Base-by-base conservation (phyloP, 768 basidiomycete genomes). In the Chiua virens region DNA sequence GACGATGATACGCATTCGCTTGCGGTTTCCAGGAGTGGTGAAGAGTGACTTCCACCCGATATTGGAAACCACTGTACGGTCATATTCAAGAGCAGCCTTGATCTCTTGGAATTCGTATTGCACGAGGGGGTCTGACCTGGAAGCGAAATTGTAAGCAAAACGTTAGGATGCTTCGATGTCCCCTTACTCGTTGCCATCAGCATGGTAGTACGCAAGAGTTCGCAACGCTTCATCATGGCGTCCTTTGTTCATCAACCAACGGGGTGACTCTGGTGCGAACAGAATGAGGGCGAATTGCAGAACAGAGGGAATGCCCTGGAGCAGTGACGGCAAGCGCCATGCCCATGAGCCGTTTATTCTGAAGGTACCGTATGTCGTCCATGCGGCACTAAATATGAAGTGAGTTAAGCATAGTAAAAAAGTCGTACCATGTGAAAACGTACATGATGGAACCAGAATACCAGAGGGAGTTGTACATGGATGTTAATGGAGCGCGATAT, bases 401-500 rank as follows among this genome's bases (percentile, higher is more conserved):
- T 47, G 38, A 28, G 36, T 37, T 9, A 17, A 44, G 13, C n/a
- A 46, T 41, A 9, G 17, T 7, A 8, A 9, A 18, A n/a, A 23
- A 15, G 15, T 9, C 10, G 1, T 6, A 34, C 18, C 20, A 21
- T 1, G 20, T 28, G 30, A 53, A 42, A 48, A 36, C 80, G 39
- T 56, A 85, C 83, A 91, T 63, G 64, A 92, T 89, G 49, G 88
- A 76, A 52, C 91, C 91, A 15, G 86, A 83, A 66, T 89, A 90
- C 89, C 91, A 92, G 53, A 91, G 83, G 27, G 88, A 86, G 75
- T 91, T 89, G 75, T 88, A 90, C 44, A 82, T 70, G 3, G 87
- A 83, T 14, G 88, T 92, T 52, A 94, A 70, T 30, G 83, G 83
- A 14, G 84, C 86, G 58, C 92, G 89, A 69, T 94, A 86, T 11